Conservation (phyloP, 75 land plant genomes). For the Cupressus sempervirens region DNA sequence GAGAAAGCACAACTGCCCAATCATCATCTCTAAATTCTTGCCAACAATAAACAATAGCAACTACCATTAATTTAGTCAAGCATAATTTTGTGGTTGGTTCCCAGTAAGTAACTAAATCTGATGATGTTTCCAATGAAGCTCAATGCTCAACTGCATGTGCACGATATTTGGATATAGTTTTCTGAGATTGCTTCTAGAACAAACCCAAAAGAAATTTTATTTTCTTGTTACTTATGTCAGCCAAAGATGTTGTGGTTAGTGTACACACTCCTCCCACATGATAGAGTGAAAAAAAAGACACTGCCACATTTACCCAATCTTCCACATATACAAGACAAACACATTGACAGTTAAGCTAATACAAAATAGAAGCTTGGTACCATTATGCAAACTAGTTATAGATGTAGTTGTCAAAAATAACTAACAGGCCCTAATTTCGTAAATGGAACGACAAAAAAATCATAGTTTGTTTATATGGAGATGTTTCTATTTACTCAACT, state of each 20-base stretch:
- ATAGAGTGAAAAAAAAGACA: conserved; percentile 78
- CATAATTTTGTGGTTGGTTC: conserved; percentile 26
- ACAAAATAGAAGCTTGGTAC: neutral
- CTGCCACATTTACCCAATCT: conserved; percentile 60
- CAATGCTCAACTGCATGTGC: conserved; percentile 15
- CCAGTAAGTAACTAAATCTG: neutral
- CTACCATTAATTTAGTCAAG: conserved; percentile 53
- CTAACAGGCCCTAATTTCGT: neutral
- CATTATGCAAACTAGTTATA: neutral
- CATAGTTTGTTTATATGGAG: neutral
- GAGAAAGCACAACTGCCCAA: conserved; percentile 52
- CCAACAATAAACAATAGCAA: conserved; percentile 92
- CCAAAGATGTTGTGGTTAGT: conserved; percentile 28
- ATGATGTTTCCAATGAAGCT: conserved; percentile 18
- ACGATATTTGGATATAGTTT: conserved; percentile 12
- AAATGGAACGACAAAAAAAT: neutral
- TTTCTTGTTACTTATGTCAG: conserved; percentile 40
- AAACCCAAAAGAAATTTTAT: conserved; percentile 46
- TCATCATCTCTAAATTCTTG: too few species aligned
- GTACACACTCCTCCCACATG: conserved; percentile 29
- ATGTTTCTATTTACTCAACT: conserved; percentile 19
- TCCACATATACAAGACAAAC: conserved; percentile 40
- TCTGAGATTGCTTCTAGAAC: conserved; percentile 45
- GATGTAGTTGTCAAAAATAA: neutral
- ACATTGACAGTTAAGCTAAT: conserved; percentile 1